A percentile compares a stretch with the other conserved stretches of the same genome.
These are phyloP conservation scores for Hypoxylon fuscum DNA, from an alignment of 495 filamentous ascomycete genomes.

Conservation along the genomic window DNA sequence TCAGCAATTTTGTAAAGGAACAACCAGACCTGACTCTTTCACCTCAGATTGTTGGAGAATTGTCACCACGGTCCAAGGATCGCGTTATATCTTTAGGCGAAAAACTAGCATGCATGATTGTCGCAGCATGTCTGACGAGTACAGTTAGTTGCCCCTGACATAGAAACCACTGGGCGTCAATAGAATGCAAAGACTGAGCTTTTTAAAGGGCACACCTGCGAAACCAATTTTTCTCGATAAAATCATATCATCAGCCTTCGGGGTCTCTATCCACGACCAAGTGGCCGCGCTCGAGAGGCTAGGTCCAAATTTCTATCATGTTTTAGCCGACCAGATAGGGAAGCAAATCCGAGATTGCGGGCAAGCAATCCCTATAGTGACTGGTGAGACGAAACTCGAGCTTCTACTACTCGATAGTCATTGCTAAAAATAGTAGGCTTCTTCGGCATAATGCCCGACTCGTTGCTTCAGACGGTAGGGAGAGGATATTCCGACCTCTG, in stretches of 20 bases:
- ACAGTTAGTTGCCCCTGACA: conserved; percentile 37
- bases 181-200: conserved; percentile 7
- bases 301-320: conserved; percentile 47
- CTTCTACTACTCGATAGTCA: conserved; percentile 3
- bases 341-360: conserved; percentile 38
- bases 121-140: conserved; percentile 46
- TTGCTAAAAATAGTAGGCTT: conserved; percentile 54
- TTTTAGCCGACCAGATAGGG: conserved; percentile 44
- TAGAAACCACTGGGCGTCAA: neutral
- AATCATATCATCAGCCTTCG: conserved; percentile 48
- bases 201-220: conserved; percentile 43
- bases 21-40: conserved; percentile 15
- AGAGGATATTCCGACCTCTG: conserved; percentile 64
- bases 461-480: conserved; percentile 56
- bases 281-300: conserved; percentile 37
- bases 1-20: neutral
- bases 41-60: conserved; percentile 49
- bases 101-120: conserved; percentile 48
- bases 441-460: conserved; percentile 60
- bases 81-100: conserved; percentile 51
- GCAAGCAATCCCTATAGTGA: conserved; percentile 44
- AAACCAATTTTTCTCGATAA: conserved; percentile 47
- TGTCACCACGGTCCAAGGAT: conserved; percentile 49
- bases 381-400: conserved; percentile 26
- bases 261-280: conserved; percentile 41